phyloP scores from a whole-genome alignment of 768 basidiomycete species.

The Krasilnikovozyma curviuscula region DNA sequence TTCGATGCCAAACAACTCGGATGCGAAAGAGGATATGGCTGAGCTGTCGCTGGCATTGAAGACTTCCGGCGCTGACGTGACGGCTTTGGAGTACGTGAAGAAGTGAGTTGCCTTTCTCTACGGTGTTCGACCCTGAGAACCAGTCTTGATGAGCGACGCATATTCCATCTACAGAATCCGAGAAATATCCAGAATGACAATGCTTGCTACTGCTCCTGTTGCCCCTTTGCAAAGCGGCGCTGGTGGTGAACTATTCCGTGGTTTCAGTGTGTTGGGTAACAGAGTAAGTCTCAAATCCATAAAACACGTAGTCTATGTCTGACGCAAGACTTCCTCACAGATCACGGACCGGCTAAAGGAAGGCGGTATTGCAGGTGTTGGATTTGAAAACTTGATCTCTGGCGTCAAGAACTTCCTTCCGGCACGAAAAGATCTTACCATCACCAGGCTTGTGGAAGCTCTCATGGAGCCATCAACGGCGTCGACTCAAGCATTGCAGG shows the following conservation, averaged over 20 bases:
- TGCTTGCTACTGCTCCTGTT: slow-evolving; percentile 39
- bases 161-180: slow-evolving; percentile 35
- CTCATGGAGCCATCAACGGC: slow-evolving; percentile 93
- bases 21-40: slow-evolving; percentile 69
- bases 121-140: background rate
- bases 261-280: slow-evolving; percentile 79
- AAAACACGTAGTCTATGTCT: background rate
- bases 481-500: slow-evolving; percentile 79
- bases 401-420: slow-evolving; percentile 97
- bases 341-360: slow-evolving; percentile 84
- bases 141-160: background rate
- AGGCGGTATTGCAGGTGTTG: slow-evolving; percentile 42
- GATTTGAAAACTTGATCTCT: slow-evolving; percentile 79
- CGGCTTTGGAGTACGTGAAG: slow-evolving; percentile 76
- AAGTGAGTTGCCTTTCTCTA: slow-evolving; percentile 23
- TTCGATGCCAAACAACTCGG: slow-evolving; percentile 55
- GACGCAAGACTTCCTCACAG: slow-evolving; percentile 28
- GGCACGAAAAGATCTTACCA: slow-evolving; percentile 68
- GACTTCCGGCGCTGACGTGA: slow-evolving; percentile 52
- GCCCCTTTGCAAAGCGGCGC: slow-evolving; percentile 40
- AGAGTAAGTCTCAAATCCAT: slow-evolving; percentile 36
- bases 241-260: slow-evolving; percentile 76
- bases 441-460: slow-evolving; percentile 83
- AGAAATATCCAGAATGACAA: slow-evolving; percentile 82
- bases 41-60: slow-evolving; percentile 78